Evolutionary conservation across 345 rosid species (phyloP).

Genomic region (Eucalyptus coolabah): DNA sequence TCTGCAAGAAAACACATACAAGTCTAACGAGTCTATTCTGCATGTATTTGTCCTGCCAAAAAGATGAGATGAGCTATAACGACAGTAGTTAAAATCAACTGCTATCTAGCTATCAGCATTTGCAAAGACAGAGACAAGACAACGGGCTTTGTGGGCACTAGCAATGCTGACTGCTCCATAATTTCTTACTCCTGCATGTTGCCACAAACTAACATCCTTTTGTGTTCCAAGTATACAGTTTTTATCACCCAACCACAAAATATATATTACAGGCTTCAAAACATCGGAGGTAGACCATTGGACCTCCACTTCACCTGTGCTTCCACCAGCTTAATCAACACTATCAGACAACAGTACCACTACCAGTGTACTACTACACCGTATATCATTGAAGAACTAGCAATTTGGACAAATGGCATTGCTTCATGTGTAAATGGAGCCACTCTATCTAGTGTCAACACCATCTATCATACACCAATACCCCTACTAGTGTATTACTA

Average conservation of each 20-base stretch:
- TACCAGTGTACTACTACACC: not conserved
- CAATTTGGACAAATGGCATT: not conserved
- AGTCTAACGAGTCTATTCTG: conserved; percentile 99
- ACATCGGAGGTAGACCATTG: not conserved
- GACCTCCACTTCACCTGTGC: not conserved
- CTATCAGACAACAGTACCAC: not conserved
- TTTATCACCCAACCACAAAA: too few species aligned
- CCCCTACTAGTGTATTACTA: not conserved
- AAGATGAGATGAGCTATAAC: not conserved
- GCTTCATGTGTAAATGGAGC: not conserved
- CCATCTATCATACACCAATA: not conserved
- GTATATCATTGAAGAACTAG: not conserved
- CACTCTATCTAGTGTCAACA: not conserved
- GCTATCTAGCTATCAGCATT: not conserved
- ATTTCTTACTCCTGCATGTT: too few species aligned
- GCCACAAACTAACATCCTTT: too few species aligned
- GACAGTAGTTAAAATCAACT: not conserved
- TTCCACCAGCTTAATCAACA: not conserved
- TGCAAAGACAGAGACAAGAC: not conserved
- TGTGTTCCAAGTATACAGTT: too few species aligned
- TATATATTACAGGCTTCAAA: too few species aligned
- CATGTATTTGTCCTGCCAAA: conserved; percentile 92
- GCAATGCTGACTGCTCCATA: too few species aligned
- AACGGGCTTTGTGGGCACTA: not conserved
- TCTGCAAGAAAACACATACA: conserved; percentile 95